phyloP scores from a whole-genome alignment of 805 yeast species.

The Wickerhamiella alocasiicola region DNA sequence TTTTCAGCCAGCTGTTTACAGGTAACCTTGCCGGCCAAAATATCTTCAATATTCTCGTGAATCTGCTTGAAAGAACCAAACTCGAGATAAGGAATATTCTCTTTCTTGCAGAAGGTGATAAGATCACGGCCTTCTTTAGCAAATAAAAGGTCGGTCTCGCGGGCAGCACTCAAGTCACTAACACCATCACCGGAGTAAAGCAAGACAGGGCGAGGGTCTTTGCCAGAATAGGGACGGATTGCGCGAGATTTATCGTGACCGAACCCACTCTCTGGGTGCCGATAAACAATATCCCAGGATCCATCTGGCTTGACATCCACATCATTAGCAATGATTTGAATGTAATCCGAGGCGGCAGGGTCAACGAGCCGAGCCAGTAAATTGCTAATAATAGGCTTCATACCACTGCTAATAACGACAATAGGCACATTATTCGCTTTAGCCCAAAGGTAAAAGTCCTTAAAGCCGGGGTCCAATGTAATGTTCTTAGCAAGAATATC shows the following conservation, averaged over 20 bases:
- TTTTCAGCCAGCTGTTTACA: conserved; percentile 16
- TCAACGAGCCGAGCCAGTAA: conserved; percentile 66
- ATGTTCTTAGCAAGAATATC: conserved; percentile 51
- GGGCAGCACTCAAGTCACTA: conserved; percentile 86
- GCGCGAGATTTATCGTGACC: conserved; percentile 93
- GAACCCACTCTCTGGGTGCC: conserved; percentile 63
- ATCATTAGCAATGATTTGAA: conserved; percentile 73
- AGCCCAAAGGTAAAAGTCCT: conserved; percentile 70
- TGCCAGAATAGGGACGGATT: conserved; percentile 38
- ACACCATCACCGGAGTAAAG: conserved; percentile 98
- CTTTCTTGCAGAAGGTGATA: conserved; percentile 68
- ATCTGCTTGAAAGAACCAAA: conserved; percentile 71
- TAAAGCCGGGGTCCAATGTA: conserved; percentile 82
- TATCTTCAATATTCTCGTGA: conserved; percentile 43
- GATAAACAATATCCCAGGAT: conserved; percentile 73
- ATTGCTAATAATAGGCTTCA: conserved; percentile 81
- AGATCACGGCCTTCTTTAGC: conserved; percentile 90
- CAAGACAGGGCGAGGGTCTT: conserved; percentile 43
- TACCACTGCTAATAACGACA: conserved; percentile 81
- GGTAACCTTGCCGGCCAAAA: conserved; percentile 34
- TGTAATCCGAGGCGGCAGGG: conserved; percentile 52
- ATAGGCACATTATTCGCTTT: conserved; percentile 60
- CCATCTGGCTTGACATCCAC: conserved; percentile 44
- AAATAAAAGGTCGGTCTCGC: conserved; percentile 83
- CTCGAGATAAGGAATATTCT: conserved; percentile 72